Evolutionary conservation across 2,329 filamentous ascomycete species (phyloP), one percentile per base, ranked within the genome.

Genomic region (Karstenula rhodostoma): DNA sequence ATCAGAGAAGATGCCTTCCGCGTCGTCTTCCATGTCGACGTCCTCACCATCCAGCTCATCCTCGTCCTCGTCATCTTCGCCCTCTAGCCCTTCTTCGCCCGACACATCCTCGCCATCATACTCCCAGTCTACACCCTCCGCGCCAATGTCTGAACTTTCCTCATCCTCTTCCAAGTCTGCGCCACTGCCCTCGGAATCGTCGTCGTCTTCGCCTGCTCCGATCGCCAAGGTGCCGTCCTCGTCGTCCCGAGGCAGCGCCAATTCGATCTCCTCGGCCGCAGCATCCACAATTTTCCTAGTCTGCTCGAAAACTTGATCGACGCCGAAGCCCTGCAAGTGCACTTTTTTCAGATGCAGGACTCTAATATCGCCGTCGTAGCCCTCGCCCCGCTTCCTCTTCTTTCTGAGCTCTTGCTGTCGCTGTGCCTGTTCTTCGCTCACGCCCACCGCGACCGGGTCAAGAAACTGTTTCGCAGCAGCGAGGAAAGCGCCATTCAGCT

Each of bases 301-400:
- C 80, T 99, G 95, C 78, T 97, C 92, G 91, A 94, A 99, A 46
- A 99, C 89, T 78, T 98, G 94, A 22, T 89, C 87, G 12, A 91
- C 89, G 69, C 91, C 91, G 69, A 98, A 97, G 0, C 94, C 95
- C 59, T 96, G 88, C 7, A 93, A 83, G 75, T 97, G 91, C 17
- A 99, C 82, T 77, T 91, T 93, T 70, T 91, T 89, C 70, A 97
- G 82, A 70, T 93, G 93, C 64, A 97, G 74, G 1, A 90, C 81
- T 50, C 79, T 65, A 33, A 78, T 78, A 54, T 84, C 80, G 4
- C 76, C 78, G 27, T 79, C 73, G 25, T 79, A 80, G 35, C 73
- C 77, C 48, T 84, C 83, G 9, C 83, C 84, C 67, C 91, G 84
- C 83, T 95, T 96, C 64, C 91, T 84, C 82, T 96, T 96, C 77